Evolutionary conservation across 2,329 filamentous ascomycete genomes (phyloP).

Genomic region (Leptographium radiaticola): DNA sequence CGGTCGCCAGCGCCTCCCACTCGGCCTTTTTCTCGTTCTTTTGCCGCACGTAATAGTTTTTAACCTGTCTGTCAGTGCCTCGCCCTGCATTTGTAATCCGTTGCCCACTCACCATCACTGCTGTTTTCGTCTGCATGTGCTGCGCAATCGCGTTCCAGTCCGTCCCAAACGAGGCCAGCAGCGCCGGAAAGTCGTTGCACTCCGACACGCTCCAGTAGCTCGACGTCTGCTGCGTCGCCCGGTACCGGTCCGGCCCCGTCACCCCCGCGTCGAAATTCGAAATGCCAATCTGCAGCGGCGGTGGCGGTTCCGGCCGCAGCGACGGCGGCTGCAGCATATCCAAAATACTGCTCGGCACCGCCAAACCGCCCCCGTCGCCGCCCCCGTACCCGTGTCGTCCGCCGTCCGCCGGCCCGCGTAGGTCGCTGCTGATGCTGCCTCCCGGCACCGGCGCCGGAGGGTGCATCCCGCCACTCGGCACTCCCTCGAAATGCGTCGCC

Average conservation of each 20-base stretch:
- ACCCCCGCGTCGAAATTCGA: slow-evolving; percentile 37
- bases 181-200: slow-evolving; percentile 59
- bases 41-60: slow-evolving; percentile 54
- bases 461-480: background rate
- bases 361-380: slow-evolving; percentile 4
- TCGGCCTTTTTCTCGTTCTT: slow-evolving; percentile 41
- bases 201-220: slow-evolving; percentile 86
- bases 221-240: slow-evolving; percentile 46
- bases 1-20: slow-evolving; percentile 45
- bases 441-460: background rate
- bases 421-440: background rate
- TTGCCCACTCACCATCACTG: slow-evolving; percentile 86
- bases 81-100: too few relatives aligned
- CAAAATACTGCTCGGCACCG: slow-evolving; percentile 25
- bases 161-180: slow-evolving; percentile 63
- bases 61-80: slow-evolving; percentile 35
- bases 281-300: slow-evolving; percentile 31
- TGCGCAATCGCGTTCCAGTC: slow-evolving; percentile 65
- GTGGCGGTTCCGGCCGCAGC: slow-evolving; percentile 39
- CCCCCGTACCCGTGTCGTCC: background rate
- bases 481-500: slow-evolving; percentile 29
- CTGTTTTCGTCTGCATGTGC: slow-evolving; percentile 73
- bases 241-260: slow-evolving; percentile 26
- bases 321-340: slow-evolving; percentile 45
- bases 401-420: background rate